Base-by-base conservation (phyloP, 106 monocot genomes). In the Dioscorea dumetorum region DNA sequence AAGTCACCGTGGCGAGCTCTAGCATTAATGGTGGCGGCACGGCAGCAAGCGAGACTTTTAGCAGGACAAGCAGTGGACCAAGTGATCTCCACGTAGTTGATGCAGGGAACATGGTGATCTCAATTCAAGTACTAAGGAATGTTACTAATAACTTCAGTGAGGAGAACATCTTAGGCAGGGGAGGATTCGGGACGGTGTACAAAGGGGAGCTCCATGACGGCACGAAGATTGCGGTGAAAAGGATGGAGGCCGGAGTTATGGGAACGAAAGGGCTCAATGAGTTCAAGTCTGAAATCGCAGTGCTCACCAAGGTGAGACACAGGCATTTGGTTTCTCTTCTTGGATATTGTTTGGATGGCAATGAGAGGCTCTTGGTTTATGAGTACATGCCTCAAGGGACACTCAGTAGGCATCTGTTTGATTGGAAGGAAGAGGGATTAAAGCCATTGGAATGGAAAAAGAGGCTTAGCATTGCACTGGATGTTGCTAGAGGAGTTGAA, bases 301-400 rank as follows among this genome's bases (percentile, higher is more conserved):
- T 85, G 4, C 70, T 85, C 8, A 74, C 77, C 7, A 85, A 81
- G 52, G 81, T 80, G 11, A 65, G 85, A 50, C 85, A 81, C 24
- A 61, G 80, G 21, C 66, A 86, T 59, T 67, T 86, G 64, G 86
- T 86, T 0, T 79, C 86, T 5, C 56, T 86, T 2, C 69, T 86
- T 12, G 86, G 86, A 0, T 86, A 86, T 19, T 86, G 86, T 58
- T 59, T 77, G 63, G 80, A 80, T 63, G 76, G 69, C 32, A 80
- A 74, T 61, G 84, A 84, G 73, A 79, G 84, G 67, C 67, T 84
- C 12, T 63, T 84, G 50, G 84, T 84, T n/a, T 84, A 84, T 48
- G 84, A 84, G 70, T 84, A 84, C 67, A 84, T 84, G 80, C 84
- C 84, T 12, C 77, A 84, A 62, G 84, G 84, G 6, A 62, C 84